phyloP scores from a whole-genome alignment of 2,329 filamentous ascomycete species.

The Hypoxylon sp. region DNA sequence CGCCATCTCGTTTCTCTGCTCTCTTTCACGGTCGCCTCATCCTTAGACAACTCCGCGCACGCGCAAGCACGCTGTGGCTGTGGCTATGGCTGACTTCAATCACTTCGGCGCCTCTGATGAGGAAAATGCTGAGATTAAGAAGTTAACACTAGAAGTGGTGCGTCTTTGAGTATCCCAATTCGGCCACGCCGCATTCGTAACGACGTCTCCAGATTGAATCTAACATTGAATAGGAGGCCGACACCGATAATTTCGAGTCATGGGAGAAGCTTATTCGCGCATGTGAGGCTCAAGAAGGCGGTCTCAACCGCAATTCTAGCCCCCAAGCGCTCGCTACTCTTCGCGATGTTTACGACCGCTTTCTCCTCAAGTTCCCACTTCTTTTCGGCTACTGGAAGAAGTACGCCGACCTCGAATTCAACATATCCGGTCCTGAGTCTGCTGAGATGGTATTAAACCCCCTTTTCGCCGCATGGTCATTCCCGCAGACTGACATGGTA shows the following conservation, averaged over 20 bases:
- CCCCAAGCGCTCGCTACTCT: constrained; percentile 91
- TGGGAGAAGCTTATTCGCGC: constrained; percentile 94
- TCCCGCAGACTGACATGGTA: constrained; percentile 48
- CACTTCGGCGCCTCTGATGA: constrained; percentile 82
- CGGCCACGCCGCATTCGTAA: not conserved
- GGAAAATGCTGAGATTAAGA: constrained; percentile 85
- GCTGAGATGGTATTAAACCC: constrained; percentile 83
- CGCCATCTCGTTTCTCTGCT: constrained; percentile 19
- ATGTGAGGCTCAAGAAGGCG: constrained; percentile 88
- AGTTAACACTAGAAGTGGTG: constrained; percentile 84
- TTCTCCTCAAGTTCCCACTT: constrained; percentile 93
- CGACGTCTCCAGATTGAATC: constrained; percentile 32
- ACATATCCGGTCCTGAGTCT: constrained; percentile 95
- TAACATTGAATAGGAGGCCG: constrained; percentile 65
- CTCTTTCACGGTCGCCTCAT: constrained; percentile 12
- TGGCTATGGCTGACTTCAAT: constrained; percentile 77
- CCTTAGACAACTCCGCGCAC: constrained; percentile 10
- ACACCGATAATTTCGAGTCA: constrained; percentile 91
- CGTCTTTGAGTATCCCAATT: constrained; percentile 54
- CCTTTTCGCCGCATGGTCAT: not conserved
- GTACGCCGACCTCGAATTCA: constrained; percentile 97
- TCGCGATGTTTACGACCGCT: constrained; percentile 90
- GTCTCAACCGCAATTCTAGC: constrained; percentile 95
- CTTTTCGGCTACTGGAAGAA: constrained; percentile 99
- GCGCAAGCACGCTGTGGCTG: constrained; percentile 33